Conservation (phyloP, 257 asterid species). For the Fraxinus anomala region DNA sequence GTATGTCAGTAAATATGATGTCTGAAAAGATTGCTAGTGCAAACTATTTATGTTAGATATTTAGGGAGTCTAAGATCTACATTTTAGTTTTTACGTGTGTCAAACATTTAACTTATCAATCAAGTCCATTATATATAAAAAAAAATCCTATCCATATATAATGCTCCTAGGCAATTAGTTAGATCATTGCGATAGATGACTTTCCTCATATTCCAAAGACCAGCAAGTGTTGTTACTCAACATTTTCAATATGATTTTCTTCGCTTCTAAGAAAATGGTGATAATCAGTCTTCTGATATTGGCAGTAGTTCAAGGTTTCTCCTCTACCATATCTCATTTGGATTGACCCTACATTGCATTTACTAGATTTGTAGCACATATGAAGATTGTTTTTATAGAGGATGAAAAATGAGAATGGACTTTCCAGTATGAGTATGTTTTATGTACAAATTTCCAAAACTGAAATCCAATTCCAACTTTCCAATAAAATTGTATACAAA, state of each 20-base stretch:
- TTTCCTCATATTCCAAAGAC: not conserved
- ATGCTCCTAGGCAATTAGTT: not conserved
- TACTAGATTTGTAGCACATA: not conserved
- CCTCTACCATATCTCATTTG: not conserved
- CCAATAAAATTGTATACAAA: not conserved
- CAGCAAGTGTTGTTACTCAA: not conserved
- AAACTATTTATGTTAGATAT: not conserved
- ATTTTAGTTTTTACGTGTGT: not conserved
- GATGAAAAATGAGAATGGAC: not conserved
- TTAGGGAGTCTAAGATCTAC: not conserved
- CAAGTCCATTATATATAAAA: not conserved
- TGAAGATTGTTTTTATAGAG: not conserved
- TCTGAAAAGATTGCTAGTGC: no score
- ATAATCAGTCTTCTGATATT: not conserved
- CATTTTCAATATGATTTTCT: not conserved
- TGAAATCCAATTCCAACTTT: not conserved
- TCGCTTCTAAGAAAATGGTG: not conserved
- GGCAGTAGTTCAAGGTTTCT: not conserved
- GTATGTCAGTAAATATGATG: no score
- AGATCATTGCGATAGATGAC: not conserved
- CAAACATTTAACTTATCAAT: not conserved
- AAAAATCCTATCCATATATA: not conserved
- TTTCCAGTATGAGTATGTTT: not conserved
- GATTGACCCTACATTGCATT: not conserved
- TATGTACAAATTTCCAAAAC: not conserved